Conservation (phyloP, 768 basidiomycete genomes). For the Amanita polypyramis region DNA sequence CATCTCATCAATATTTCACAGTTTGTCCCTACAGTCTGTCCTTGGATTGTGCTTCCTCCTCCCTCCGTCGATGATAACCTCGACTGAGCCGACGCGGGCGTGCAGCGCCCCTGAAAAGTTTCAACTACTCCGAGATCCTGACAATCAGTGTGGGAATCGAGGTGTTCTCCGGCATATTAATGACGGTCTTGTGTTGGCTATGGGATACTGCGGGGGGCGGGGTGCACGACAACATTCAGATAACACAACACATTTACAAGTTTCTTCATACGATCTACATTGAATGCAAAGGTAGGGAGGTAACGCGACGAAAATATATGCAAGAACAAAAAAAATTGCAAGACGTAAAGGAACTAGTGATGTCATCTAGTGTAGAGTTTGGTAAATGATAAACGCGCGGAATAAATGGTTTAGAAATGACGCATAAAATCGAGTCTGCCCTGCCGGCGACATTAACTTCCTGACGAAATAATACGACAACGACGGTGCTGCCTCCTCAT, state of each 20-base stretch:
- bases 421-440: neutral
- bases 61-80: too few species aligned
- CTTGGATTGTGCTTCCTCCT: too few species aligned
- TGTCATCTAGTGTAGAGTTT: neutral
- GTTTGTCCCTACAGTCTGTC: too few species aligned
- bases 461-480: neutral
- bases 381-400: neutral
- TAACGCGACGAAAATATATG: constrained; percentile 3
- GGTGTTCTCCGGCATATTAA: constrained; percentile 2
- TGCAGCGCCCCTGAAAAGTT: constrained; percentile 5
- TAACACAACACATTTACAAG: neutral
- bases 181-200: constrained; percentile 4
- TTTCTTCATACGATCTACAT: neutral
- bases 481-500: too few species aligned
- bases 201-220: constrained; percentile 5
- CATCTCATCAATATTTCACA: neutral
- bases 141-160: constrained; percentile 6
- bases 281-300: constrained; percentile 1
- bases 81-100: too few species aligned
- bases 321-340: constrained; percentile 3
- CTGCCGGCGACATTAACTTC: neutral
- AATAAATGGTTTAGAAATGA: neutral
- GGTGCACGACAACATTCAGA: too few species aligned
- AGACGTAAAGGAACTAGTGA: neutral
- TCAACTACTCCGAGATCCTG: constrained; percentile 7